Evolutionary conservation across 805 yeast species (phyloP), one percentile per base, ranked within the genome.

Genomic region (Metschnikowia baotianmanensis): DNA sequence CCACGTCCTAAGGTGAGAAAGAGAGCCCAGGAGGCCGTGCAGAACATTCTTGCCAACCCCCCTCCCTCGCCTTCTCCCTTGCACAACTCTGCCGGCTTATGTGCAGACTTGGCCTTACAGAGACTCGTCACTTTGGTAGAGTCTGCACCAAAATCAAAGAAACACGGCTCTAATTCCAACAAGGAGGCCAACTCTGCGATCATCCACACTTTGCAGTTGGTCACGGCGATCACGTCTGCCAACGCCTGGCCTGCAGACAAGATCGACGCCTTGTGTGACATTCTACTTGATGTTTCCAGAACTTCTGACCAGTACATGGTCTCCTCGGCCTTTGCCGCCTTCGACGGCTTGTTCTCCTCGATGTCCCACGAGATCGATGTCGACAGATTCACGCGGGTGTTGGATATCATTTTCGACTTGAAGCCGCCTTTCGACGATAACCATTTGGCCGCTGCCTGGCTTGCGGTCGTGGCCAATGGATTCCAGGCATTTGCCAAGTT

Each of bases 1-100:
- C 83, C 85, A 33, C 78, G 98, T 58, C 99, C 99, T 26, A 93
- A 93, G 56, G 95, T 93, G 10, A 80, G 99, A 61, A 87, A 85
- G 76, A 83, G 97, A 69, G 96, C 98, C 1, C 84, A 82, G 55
- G 99, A 93, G 43, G 86, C 97, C 2, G 74, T 93, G n/a, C 65
- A 73, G 35, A 74, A 70, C 3, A 68, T 93, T 22, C 67, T 93
- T 45, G 50, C 65, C 2, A 75, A 75, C 46, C 83, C 86, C 3
- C 95, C 96, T 9, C 73, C 84, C 0, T 85, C 89, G 9, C 91
- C 95, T 7, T 72, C 82, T 11, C 74, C 82, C 5, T 83, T 78
- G 29, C 97, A 91, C 58, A 83, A 86, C 28, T 95, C 87, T 6
- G 72, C 89, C n/a, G 59, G 69, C 1, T 56, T 78, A 35, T 80